Evolutionary conservation across 768 basidiomycete genomes (phyloP), one percentile per base, ranked within the genome.

Genomic region (Tricholoma flavovirens): DNA sequence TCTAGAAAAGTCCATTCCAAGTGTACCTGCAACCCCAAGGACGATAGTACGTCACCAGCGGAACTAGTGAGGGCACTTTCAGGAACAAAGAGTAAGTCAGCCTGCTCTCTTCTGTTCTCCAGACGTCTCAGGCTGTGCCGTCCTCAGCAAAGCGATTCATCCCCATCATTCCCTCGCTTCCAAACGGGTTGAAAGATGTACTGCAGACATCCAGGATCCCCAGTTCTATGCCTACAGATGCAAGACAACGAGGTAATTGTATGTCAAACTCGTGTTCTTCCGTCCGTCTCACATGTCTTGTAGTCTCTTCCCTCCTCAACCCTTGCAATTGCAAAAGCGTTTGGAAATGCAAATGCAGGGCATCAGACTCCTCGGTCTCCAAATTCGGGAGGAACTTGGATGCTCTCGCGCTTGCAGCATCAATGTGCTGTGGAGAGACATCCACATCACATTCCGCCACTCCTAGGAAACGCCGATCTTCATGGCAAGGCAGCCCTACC

Each of bases 1-100:
- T 86, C 85, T 42, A 87, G 84, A 69, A 84, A 81, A 59, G 77
- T 92, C 30, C 91, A 93, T 66, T 87, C 88, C 30, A 92, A 89
- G 65, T 93, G 90, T 68, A 84, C 79, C 52, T 93, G 91, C 60
- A 75, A 78, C 54, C 74, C 76, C 7, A 72, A 69, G 54, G 65
- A 67, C 56, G 72, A 74, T 56, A 59, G 61, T n/a, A 60, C 64
- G 6, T 62, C 62, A 22, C 66, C 65, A 42, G 64, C 64, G 32
- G 58, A 62, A 65, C n/a, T 64, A 60, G 30, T 67, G 64, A 56
- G 64, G 67, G 26, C 64, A 72, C 55, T 68, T 69, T 7, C 60
- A 71, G 54, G 68, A 68, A 69, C 73, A 12, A 80, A 78, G 70
- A 72, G 79, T 81, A 62, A 40, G 66, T 62, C 51, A 29, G 26